phyloP scores from a whole-genome alignment of 2,329 filamentous ascomycete species.

The Scytalidium lignicola region DNA sequence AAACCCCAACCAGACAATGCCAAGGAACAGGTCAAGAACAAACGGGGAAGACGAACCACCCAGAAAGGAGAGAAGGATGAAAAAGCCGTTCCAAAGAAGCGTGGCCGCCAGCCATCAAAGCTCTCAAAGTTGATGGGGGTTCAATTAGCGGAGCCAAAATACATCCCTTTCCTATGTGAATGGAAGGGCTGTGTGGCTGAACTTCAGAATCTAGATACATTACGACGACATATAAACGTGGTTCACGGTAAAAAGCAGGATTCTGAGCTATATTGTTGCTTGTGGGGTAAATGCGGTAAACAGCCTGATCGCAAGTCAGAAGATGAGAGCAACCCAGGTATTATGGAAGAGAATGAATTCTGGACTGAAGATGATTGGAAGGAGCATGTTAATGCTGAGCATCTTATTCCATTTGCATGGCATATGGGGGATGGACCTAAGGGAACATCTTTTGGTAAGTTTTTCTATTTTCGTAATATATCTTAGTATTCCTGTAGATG shows the following conservation, averaged over 20 bases:
- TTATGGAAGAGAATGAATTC: conserved; percentile 14
- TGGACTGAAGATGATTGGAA: conserved; percentile 31
- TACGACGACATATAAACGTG: conserved; percentile 46
- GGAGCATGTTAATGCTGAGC: conserved; percentile 48
- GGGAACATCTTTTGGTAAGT: conserved; percentile 31
- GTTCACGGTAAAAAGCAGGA: conserved; percentile 37
- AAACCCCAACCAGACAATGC: background rate
- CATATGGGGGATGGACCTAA: conserved; percentile 54
- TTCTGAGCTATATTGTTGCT: conserved; percentile 17
- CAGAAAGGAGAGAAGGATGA: background rate
- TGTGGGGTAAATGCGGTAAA: conserved; percentile 38
- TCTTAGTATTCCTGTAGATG: too few relatives aligned
- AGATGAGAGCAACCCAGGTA: conserved; percentile 2
- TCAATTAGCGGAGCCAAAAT: conserved; percentile 33
- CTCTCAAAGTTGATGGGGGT: conserved; percentile 4
- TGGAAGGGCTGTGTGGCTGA: conserved; percentile 55
- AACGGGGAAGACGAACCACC: background rate
- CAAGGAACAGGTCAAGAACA: background rate
- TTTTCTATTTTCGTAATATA: background rate
- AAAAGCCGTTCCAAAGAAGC: conserved; percentile 2
- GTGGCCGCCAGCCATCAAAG: conserved; percentile 9
- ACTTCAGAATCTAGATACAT: conserved; percentile 56
- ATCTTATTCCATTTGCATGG: conserved; percentile 51
- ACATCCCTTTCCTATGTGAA: conserved; percentile 52
- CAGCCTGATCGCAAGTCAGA: background rate